Conservation (phyloP, 768 basidiomycete genomes). For the Floccularia luteovirens region DNA sequence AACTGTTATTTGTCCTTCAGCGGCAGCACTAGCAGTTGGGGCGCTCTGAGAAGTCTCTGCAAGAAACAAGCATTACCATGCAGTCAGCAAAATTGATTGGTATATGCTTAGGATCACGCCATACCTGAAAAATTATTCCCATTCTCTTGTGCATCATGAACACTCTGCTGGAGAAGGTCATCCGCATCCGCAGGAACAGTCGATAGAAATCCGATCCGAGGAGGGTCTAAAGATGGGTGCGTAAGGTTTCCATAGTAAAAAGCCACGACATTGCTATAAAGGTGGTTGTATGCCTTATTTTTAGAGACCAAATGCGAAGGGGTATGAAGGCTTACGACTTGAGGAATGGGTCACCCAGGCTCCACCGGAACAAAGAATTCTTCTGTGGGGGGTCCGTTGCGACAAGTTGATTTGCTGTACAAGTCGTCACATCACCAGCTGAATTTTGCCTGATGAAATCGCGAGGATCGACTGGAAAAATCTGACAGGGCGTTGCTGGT, state of each 20-base stretch:
- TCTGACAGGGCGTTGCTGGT: constrained; percentile 15
- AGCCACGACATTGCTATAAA: constrained; percentile 45
- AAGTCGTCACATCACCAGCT: constrained; percentile 29
- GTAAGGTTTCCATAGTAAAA: constrained; percentile 72
- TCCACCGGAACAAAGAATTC: constrained; percentile 59
- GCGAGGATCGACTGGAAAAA: constrained; percentile 65
- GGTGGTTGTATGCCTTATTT: neutral
- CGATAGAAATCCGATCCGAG: constrained; percentile 61
- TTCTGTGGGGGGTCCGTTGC: constrained; percentile 50
- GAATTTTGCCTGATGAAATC: constrained; percentile 47
- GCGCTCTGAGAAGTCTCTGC: too few relatives aligned
- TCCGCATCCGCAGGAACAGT: constrained; percentile 49
- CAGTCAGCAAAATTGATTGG: too few relatives aligned
- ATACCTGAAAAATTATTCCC: constrained; percentile 31
- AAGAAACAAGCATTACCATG: too few relatives aligned
- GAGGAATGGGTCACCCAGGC: constrained; percentile 64
- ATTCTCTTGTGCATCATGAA: constrained; percentile 24
- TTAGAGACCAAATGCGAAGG: constrained; percentile 6
- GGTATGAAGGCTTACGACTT: constrained; percentile 71
- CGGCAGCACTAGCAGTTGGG: too few relatives aligned
- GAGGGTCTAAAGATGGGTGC: constrained; percentile 58
- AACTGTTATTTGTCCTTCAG: too few relatives aligned
- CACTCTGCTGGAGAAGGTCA: constrained; percentile 24
- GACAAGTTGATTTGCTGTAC: constrained; percentile 47
- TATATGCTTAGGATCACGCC: constrained; percentile 20